These are phyloP conservation scores for Penicillium subrubescens DNA, from an alignment of 495 filamentous ascomycete genomes.

Conservation along the genomic window DNA sequence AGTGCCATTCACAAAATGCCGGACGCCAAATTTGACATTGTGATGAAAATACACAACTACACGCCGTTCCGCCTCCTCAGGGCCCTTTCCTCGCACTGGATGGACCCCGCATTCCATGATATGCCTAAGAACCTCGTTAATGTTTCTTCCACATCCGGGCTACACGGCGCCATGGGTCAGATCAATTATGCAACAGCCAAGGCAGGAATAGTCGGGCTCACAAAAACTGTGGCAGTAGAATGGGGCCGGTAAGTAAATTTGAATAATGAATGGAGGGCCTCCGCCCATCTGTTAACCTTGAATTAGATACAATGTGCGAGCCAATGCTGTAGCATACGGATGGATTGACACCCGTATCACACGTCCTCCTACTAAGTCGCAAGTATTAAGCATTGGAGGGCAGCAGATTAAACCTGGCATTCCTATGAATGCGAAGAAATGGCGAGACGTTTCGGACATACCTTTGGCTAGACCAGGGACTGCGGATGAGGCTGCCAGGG, in stretches of 20 bases:
- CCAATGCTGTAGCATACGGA: slow-evolving; percentile 73
- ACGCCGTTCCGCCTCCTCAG: slow-evolving; percentile 72
- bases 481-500: slow-evolving; percentile 68
- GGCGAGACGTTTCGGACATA: slow-evolving; percentile 55
- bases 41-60: slow-evolving; percentile 68
- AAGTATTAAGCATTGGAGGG: slow-evolving; percentile 64
- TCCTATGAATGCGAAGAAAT: slow-evolving; percentile 24
- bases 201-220: slow-evolving; percentile 67
- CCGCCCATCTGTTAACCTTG: background rate
- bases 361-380: slow-evolving; percentile 63
- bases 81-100: slow-evolving; percentile 69
- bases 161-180: slow-evolving; percentile 74
- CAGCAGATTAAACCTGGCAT: slow-evolving; percentile 34
- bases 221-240: slow-evolving; percentile 77
- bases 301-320: slow-evolving; percentile 64
- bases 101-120: slow-evolving; percentile 56
- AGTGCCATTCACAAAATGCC: slow-evolving; percentile 79
- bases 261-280: background rate
- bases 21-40: slow-evolving; percentile 78
- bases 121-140: slow-evolving; percentile 70
- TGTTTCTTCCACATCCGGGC: slow-evolving; percentile 66
- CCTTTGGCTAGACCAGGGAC: slow-evolving; percentile 67
- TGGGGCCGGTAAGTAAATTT: slow-evolving; percentile 59
- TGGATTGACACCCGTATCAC: slow-evolving; percentile 68
- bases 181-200: slow-evolving; percentile 74